Evolutionary conservation across 768 basidiomycete genomes (phyloP), one percentile per base, ranked within the genome.

Genomic region (Boletus reticulatus): DNA sequence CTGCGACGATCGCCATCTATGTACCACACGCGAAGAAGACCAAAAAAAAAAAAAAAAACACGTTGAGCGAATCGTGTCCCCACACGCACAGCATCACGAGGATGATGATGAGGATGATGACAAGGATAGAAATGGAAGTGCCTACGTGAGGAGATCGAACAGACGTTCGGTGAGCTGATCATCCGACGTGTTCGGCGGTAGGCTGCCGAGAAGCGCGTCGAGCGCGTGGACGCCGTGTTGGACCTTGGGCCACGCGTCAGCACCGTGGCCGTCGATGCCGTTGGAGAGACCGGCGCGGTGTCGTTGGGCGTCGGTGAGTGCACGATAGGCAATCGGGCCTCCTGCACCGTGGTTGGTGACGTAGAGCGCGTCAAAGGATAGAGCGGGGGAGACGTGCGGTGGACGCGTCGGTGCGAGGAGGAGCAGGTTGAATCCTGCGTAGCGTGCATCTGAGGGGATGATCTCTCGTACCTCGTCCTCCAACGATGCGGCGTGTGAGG

Each of bases 341-440:
- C 88, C 86, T 22, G 80, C 86, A 32, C 91, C 91, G 55, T 73
- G 78, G 69, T 93, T 93, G 32, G 89, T 88, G 51, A 87, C 78
- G 59, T 83, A 75, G 29, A 75, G 69, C 17, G 80, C 77, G 62
- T 84, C 80, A 66, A 84, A 85, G 27, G 69, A 63, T 43, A 84
- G 63, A 34, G 62, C 45, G 43, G 50, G 17, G 44, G 48, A 46
- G 17, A 20, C 4, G 37, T 50, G 36, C 10, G 52, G 85, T 1
- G 10, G 42, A 80, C 24, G 79, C 73, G 85, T 4, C 6, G 52
- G 80, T 22, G 80, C 74, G 55, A 93, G 75, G 55, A 92, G 80
- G 55, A 92, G 75, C 29, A 92, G 68, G 70, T 92, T 93, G 79
- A 94, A 93, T 4, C 92, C 92, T 45, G 90, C 87, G 67, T 84